These are phyloP conservation scores for Candida pseudofarinosa DNA, from an alignment of 805 yeast species.

Conservation along the genomic window DNA sequence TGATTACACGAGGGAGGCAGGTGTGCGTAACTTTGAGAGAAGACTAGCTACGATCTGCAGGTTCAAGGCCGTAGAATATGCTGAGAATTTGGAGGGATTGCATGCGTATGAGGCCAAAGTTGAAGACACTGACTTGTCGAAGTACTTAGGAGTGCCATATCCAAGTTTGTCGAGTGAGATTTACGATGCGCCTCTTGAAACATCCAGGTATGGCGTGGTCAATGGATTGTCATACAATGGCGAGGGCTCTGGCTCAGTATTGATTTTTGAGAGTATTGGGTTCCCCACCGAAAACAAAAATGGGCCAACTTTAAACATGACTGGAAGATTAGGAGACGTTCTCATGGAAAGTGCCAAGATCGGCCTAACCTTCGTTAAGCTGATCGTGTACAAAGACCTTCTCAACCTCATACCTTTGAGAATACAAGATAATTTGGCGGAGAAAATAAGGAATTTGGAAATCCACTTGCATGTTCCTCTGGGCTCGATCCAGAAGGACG, in stretches of 20 bases:
- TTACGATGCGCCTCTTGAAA: conserved; percentile 38
- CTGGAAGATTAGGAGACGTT: conserved; percentile 82
- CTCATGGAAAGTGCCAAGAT: conserved; percentile 78
- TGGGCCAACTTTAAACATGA: conserved; percentile 47
- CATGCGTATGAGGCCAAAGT: conserved; percentile 38
- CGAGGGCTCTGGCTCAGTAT: conserved; percentile 79
- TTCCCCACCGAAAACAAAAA: conserved; percentile 44
- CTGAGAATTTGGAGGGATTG: conserved; percentile 24
- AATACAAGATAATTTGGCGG: conserved; percentile 26
- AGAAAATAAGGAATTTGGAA: conserved; percentile 50
- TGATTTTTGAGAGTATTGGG: conserved; percentile 74
- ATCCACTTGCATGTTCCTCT: conserved; percentile 51
- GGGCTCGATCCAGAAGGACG: conserved; percentile 47
- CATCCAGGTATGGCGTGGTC: conserved; percentile 66
- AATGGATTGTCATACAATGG: conserved; percentile 86
- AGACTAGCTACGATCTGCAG: conserved; percentile 73
- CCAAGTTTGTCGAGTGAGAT: conserved; percentile 32
- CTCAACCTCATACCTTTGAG: conserved; percentile 28
- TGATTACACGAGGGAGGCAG: conserved; percentile 79
- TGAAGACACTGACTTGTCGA: conserved; percentile 52
- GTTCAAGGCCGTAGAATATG: conserved; percentile 71
- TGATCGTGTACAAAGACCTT: conserved; percentile 38
- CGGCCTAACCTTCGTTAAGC: conserved; percentile 68
- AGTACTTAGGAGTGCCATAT: conserved; percentile 66
- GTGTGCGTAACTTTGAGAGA: conserved; percentile 78